A percentile compares a stretch with the other conserved stretches of the same genome.
These are phyloP conservation scores for Lachancea kluyveri DNA, from an alignment of 805 yeast species.

Conservation along the genomic window DNA sequence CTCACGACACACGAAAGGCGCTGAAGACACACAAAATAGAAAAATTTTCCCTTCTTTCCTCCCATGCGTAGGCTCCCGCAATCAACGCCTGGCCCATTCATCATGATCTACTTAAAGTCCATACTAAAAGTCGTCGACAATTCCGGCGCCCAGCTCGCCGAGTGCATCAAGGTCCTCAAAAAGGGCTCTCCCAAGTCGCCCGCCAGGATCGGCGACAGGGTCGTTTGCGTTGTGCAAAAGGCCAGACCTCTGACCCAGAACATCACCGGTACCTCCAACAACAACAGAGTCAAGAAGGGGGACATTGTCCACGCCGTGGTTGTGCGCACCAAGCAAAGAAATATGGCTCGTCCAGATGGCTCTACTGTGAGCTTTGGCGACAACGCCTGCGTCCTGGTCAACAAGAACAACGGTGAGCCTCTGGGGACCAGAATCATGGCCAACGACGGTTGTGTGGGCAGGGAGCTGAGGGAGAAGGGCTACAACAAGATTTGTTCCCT, in stretches of 20 bases:
- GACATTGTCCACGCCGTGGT: conserved; percentile 94
- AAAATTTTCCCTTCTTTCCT: no score
- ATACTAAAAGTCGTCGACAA: conserved; percentile 88
- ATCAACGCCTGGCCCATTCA: no score
- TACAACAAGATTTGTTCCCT: conserved; percentile 81
- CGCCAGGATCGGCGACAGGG: conserved; percentile 84
- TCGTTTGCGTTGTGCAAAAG: conserved; percentile 90
- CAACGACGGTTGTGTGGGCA: conserved; percentile 65
- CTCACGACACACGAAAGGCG: no score
- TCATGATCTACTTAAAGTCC: conserved; percentile 90
- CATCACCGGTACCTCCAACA: conserved; percentile 65
- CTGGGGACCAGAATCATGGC: conserved; percentile 78
- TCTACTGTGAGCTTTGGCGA: conserved; percentile 84
- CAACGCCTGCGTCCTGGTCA: conserved; percentile 92
- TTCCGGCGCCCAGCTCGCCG: conserved; percentile 91
- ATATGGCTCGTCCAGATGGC: conserved; percentile 77
- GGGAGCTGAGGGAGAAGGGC: conserved; percentile 77
- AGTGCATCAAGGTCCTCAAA: conserved; percentile 90
- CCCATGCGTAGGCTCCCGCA: no score
- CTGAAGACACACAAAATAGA: no score
- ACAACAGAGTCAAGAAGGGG: conserved; percentile 85
- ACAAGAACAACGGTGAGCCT: conserved; percentile 85
- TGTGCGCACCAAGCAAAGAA: conserved; percentile 79
- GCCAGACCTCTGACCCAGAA: conserved; percentile 72
- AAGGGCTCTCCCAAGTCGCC: conserved; percentile 73